phyloP scores from a whole-genome alignment of 495 filamentous ascomycete genomes.

The Penicillium coprophilum region DNA sequence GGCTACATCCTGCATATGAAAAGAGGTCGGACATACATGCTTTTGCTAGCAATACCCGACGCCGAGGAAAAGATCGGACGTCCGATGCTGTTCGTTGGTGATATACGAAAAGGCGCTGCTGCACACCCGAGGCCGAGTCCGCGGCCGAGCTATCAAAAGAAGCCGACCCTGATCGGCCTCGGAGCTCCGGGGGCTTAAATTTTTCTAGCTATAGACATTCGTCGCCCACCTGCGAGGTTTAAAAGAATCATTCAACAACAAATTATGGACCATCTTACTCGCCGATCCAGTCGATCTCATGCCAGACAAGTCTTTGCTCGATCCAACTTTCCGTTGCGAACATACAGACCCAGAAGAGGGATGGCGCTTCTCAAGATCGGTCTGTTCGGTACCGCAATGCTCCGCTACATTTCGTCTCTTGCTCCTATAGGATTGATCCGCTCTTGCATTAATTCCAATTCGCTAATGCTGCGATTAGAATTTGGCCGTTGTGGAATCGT shows the following conservation, averaged over 20 bases:
- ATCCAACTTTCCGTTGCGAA: not conserved
- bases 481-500: too few relatives aligned
- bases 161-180: not conserved
- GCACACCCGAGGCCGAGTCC: constrained; percentile 1
- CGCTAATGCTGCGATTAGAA: too few relatives aligned
- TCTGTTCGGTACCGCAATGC: not conserved
- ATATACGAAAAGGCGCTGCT: not conserved
- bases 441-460: too few relatives aligned
- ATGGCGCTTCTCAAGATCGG: constrained; percentile 1
- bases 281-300: too few relatives aligned
- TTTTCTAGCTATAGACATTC: too few relatives aligned
- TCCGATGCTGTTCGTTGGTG: constrained; percentile 1
- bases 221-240: too few relatives aligned
- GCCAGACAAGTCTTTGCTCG: not conserved
- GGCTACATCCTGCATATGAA: too few relatives aligned
- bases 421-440: too few relatives aligned
- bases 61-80: not conserved
- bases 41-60: not conserved
- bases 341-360: not conserved
- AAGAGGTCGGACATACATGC: too few relatives aligned
- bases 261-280: too few relatives aligned
- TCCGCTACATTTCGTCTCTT: too few relatives aligned
- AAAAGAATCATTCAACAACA: too few relatives aligned
- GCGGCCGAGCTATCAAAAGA: constrained; percentile 1
- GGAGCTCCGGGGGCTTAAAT: not conserved